Evolutionary conservation across 2,329 filamentous ascomycete genomes (phyloP).

Genomic region (Aspergillus sp.): DNA sequence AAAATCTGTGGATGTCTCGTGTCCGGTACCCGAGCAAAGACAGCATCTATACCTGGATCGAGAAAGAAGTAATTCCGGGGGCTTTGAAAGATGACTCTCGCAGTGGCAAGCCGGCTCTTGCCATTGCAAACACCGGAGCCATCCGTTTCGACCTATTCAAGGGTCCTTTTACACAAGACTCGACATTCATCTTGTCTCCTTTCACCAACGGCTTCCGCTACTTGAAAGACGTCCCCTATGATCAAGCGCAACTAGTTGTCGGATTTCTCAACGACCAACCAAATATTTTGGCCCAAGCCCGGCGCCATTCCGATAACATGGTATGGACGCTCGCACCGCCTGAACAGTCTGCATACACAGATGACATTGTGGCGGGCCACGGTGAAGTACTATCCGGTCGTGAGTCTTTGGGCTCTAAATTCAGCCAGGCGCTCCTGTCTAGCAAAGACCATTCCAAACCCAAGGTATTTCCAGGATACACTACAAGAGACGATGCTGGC

Average conservation of each 20-base stretch:
- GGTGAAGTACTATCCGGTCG: neutral
- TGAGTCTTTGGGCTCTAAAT: conserved; percentile 4
- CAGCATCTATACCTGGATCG: conserved; percentile 77
- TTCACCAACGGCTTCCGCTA: conserved; percentile 73
- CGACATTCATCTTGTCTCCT: conserved; percentile 76
- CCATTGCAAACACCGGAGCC: conserved; percentile 79
- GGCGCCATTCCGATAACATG: conserved; percentile 9
- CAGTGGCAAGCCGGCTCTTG: conserved; percentile 53
- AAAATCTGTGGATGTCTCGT: conserved; percentile 72
- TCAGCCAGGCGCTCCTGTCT: conserved; percentile 23
- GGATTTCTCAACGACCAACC: conserved; percentile 51
- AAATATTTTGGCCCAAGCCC: conserved; percentile 35
- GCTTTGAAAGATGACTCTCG: conserved; percentile 52
- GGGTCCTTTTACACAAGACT: conserved; percentile 81
- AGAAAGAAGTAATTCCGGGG: conserved; percentile 63
- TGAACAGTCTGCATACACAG: conserved; percentile 31
- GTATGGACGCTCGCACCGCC: conserved; percentile 35
- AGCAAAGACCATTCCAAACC: conserved; percentile 18
- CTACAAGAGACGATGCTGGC: conserved; percentile 76
- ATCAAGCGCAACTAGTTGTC: conserved; percentile 61
- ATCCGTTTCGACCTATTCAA: conserved; percentile 95
- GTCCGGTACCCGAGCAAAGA: conserved; percentile 62
- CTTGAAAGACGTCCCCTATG: conserved; percentile 72
- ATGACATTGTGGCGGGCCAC: conserved; percentile 10
- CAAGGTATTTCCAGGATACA: conserved; percentile 65